Evolutionary conservation across 306 rosid genomes (phyloP), one percentile per base, ranked within the genome.

Genomic region (Delonix regia): DNA sequence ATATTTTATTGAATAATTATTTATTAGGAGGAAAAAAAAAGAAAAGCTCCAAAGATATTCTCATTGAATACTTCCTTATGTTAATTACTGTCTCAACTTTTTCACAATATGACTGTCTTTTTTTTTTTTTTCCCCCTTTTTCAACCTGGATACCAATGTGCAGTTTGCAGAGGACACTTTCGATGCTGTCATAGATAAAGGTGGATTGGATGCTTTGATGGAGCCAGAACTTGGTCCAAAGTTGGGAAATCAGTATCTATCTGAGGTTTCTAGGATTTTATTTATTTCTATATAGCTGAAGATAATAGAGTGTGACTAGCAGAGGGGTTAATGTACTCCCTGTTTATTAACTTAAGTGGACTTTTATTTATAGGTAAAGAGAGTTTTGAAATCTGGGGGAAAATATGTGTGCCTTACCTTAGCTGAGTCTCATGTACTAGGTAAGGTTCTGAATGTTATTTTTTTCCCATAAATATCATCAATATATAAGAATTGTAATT

Each of bases 201-300:
- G 99, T 73, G 99, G 97, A 61, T 80, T 95, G 87, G 99, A 95
- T 81, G 99, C 99, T 78, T 81, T 95, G 49, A 95, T 92, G 99
- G 99, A 95, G 83, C 99, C 99, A 6, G 89, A 92, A 73, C 86
- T 78, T 71, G 99, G 99, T n/a, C 78, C 96, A 15, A 88, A 85
- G 77, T 66, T 95, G 60, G 99, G 99, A 64, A 86, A 75, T 59
- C 90, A 85, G 80, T 95, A 91, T 84, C 85, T 95, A 27, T 83
- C 91, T 0, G 96, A 95, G 99, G 99, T 92, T 48, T 18, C 21
- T 28, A 30, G 19, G 59, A 18, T 56, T 59, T 82, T 38, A 3
- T 27, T 24, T 60, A 10, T 27, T 73, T 73, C 69, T 13, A 1
- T 56, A 25, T 6, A 21, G 13, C 53, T 42, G 21, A 14, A 53